Percentiles rank a stretch among this genome's conserved stretches.
Conservation (phyloP, 106 monocot species). For the Apostasia shenzhenica region DNA sequence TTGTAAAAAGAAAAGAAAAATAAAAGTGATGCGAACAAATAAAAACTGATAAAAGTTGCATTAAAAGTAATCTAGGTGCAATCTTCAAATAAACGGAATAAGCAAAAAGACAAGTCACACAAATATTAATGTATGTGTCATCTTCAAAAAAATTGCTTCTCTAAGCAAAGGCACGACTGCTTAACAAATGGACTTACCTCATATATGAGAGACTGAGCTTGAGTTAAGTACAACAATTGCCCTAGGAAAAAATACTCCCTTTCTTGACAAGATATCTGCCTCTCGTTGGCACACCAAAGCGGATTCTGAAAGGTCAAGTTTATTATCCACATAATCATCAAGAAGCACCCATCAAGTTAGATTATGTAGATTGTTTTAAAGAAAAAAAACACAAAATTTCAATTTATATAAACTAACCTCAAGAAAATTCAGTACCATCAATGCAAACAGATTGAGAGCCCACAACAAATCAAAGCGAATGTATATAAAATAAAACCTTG, state of each 20-base stretch:
- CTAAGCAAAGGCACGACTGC: background rate
- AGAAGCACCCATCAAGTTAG: background rate
- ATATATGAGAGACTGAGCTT: slow-evolving; percentile 59
- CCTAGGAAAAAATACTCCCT: slow-evolving; percentile 89
- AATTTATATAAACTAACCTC: slow-evolving; percentile 54
- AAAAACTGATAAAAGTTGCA: too few relatives aligned
- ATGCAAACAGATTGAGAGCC: slow-evolving; percentile 85
- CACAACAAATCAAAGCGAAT: slow-evolving; percentile 66
- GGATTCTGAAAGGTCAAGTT: slow-evolving; percentile 61
- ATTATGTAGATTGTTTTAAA: background rate
- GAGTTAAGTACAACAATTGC: slow-evolving; percentile 75
- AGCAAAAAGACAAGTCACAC: too few relatives aligned
- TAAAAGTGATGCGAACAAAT: too few relatives aligned
- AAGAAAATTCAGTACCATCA: slow-evolving; percentile 77
- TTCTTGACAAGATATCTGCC: slow-evolving; percentile 48
- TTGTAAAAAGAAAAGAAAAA: too few relatives aligned
- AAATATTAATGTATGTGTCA: too few relatives aligned
- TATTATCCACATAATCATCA: background rate
- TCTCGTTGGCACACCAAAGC: slow-evolving; percentile 62
- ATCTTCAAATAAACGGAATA: too few relatives aligned
- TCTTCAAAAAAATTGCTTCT: background rate
- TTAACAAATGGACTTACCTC: slow-evolving; percentile 43
- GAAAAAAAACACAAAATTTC: background rate
- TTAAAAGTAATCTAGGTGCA: too few relatives aligned
- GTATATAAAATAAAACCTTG: slow-evolving; percentile 77